These are phyloP conservation scores for Scleroderma bovista DNA, from an alignment of 768 basidiomycete genomes.

Conservation along the genomic window DNA sequence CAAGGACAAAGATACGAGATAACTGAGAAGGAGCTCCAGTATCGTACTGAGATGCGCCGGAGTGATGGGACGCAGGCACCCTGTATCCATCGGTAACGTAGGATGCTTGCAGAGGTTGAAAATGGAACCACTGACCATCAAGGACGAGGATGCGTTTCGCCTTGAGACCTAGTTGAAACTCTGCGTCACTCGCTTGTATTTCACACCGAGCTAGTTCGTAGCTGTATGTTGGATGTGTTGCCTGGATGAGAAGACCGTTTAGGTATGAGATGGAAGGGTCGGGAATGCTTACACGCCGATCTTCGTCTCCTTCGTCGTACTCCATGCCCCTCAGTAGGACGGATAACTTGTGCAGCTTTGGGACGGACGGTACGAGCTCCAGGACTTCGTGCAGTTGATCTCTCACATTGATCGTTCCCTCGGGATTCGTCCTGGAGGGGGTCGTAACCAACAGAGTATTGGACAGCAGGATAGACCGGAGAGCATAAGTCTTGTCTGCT, in stretches of 20 bases:
- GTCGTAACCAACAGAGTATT: slow-evolving; percentile 81
- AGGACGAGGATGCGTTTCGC: slow-evolving; percentile 70
- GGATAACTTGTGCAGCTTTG: slow-evolving; percentile 65
- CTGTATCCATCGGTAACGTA: slow-evolving; percentile 33
- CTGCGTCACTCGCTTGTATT: slow-evolving; percentile 80
- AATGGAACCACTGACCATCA: slow-evolving; percentile 41
- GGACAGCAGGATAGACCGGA: slow-evolving; percentile 84
- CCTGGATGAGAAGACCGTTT: slow-evolving; percentile 11
- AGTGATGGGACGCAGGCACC: slow-evolving; percentile 68
- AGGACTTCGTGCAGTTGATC: slow-evolving; percentile 81
- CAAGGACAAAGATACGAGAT: slow-evolving; percentile 60
- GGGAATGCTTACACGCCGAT: slow-evolving; percentile 26
- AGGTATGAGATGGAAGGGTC: not conserved
- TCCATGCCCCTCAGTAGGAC: slow-evolving; percentile 55
- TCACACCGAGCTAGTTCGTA: slow-evolving; percentile 57
- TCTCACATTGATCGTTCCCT: slow-evolving; percentile 57
- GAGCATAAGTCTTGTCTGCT: slow-evolving; percentile 64
- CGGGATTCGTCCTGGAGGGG: slow-evolving; percentile 31
- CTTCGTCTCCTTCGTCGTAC: slow-evolving; percentile 62
- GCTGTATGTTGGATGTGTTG: slow-evolving; percentile 36
- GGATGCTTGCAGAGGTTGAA: slow-evolving; percentile 1
- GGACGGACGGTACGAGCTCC: slow-evolving; percentile 74
- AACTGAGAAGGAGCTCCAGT: slow-evolving; percentile 70
- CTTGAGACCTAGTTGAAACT: slow-evolving; percentile 59
- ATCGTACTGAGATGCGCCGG: slow-evolving; percentile 60